Evolutionary conservation across 257 asterid genomes (phyloP), one percentile per base, ranked within the genome.

Genomic region (Nicotiana sylvestris): DNA sequence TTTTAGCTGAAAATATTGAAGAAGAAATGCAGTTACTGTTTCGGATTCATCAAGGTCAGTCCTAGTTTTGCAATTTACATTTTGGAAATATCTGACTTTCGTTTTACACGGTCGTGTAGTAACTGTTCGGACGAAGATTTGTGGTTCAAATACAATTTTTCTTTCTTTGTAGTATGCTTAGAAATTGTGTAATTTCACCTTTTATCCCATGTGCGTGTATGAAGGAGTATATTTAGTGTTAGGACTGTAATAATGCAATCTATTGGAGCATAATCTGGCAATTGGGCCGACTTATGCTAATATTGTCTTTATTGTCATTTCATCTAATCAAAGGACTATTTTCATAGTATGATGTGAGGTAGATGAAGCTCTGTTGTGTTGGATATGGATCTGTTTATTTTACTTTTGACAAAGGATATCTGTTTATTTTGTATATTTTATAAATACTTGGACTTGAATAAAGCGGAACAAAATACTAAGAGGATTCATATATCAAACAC

Each of bases 21-120:
- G 56, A 37, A 68, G 57, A 70, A 70, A 70, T 70, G 78, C 78
- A 18, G 18, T n/a, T 37, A 10, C n/a, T 43, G 33, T 57, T 70
- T 12, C 16, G 33, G 11, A 70, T 70, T 70, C 57, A 70, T 70
- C 58, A n/a, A 70, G 78, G 78, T 70, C 15, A 70, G 78, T 70
- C 39, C 10, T 70, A 43, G 33, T 70, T 70, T 43, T 43, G 78
- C 4, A 18, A 37, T 70, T 30, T 68, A 68, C 77, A 18, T 35
- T 18, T 68, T 70, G 4, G 21, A 21, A 21, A 21, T 21, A 21
- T 21, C 21, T 21, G 21, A 21, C 21, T 68, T 68, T 35, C 30
- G 30, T 37, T 67, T 70, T 70, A n/a, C 35, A 43, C 11, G 35
- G 21, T 70, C 18, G 33, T 70, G n/a, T 39, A 17, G 30, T 43